Base-by-base conservation (phyloP, 306 rosid species). In the Prunus padus region DNA sequence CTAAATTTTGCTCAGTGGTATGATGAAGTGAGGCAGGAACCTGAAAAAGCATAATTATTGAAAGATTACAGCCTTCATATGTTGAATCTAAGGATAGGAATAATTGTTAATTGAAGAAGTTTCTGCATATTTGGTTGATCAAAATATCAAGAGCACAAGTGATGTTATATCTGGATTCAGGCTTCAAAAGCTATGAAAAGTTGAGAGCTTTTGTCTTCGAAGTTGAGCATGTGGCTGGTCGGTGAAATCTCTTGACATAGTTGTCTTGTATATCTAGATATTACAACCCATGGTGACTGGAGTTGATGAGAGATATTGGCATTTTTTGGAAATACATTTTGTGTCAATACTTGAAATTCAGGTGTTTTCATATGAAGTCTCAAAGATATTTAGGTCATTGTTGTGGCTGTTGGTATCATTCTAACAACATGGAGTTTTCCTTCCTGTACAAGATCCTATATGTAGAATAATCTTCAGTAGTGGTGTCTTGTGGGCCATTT, bases 91-190 rank as follows among this genome's bases (percentile, higher is more conserved):
- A 30, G 23, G 61, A 59, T 74, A 60, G 60, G 26, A 74, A 25
- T 61, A 68, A 46, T 49, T n/a, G 40, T 80, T 69, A 25, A 68
- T 28, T 4, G 25, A 69, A 44, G 19, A 50, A 66, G 51, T 12
- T 46, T 57, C 59, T 57, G 20, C 44, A 26, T 60, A 52, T 69
- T 54, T 75, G 79, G 70, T 74, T 51, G 20, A 51, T 62, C 40
- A 12, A 62, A 26, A 31, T 61, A 31, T 64, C 62, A 15, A 20
- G 71, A 50, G 79, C 4, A 50, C 76, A 37, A 30, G 46, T 37
- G 52, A 72, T 72, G 23, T 72, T 10, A 37, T 72, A 25, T 44
- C 23, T 72, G 22, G 49, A 22, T 16, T 12, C 13, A 51, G 23
- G 33, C 33, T 74, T 64, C 22, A 47, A 57, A 52, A 37, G 30